A percentile compares a stretch with the other conserved stretches of the same genome.
These are phyloP conservation scores for Chytriomyces hyalinus DNA, from an alignment of 192 early-diverging fungal genomes.

Conservation along the genomic window DNA sequence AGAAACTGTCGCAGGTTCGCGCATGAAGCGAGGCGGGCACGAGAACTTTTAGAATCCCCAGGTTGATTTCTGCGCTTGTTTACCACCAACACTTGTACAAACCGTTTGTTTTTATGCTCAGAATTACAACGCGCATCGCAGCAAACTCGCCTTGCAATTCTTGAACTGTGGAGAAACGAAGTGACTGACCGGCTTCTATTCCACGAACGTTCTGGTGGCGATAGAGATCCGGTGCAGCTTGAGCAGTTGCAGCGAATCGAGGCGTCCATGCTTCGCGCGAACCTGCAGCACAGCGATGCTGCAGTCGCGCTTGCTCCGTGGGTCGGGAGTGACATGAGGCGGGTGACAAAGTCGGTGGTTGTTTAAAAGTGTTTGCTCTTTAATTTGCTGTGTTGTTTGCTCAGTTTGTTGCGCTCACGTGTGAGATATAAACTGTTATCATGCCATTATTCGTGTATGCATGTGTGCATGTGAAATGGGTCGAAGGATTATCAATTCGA, in stretches of 20 bases:
- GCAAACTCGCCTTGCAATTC: slow-evolving; percentile 33
- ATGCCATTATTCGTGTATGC: too few relatives aligned
- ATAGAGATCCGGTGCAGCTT: neutral
- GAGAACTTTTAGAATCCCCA: slow-evolving; percentile 14
- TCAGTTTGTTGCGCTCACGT: too few relatives aligned
- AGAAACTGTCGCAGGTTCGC: slow-evolving; percentile 8
- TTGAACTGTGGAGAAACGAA: slow-evolving; percentile 35
- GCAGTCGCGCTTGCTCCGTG: slow-evolving; percentile 22
- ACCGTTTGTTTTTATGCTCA: neutral
- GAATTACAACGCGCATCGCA: slow-evolving; percentile 35
- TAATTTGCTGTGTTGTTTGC: too few relatives aligned
- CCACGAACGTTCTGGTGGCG: neutral
- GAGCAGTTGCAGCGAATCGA: neutral
- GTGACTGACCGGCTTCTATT: slow-evolving; percentile 35
- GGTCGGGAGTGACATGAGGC: slow-evolving; percentile 4
- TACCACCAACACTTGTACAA: neutral
- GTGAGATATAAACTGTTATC: too few relatives aligned
- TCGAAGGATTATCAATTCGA: too few relatives aligned
- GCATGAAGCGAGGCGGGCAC: slow-evolving; percentile 24
- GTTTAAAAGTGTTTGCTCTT: too few relatives aligned
- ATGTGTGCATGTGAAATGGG: too few relatives aligned
- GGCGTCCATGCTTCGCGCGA: neutral
- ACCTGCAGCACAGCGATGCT: neutral
- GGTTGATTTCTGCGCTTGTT: neutral
- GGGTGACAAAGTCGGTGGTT: neutral